phyloP scores from a whole-genome alignment of 495 filamentous ascomycete genomes.

The Tuber microsphaerosporum region DNA sequence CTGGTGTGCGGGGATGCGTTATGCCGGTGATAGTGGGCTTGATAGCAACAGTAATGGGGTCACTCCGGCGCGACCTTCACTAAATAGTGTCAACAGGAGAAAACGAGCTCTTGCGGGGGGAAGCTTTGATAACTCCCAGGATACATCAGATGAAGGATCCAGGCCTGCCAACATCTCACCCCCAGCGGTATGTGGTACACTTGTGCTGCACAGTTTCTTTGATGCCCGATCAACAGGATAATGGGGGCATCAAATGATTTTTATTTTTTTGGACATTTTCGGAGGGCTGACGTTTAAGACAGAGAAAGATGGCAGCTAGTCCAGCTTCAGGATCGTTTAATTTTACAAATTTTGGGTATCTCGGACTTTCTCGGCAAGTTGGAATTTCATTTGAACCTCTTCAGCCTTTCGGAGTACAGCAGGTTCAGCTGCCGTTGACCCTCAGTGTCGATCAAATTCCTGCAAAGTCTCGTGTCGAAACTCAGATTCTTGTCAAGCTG shows the following conservation, averaged over 20 bases:
- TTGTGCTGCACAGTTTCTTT: background rate
- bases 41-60: background rate
- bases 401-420: background rate
- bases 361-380: background rate
- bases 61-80: background rate
- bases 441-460: slow-evolving; percentile 35
- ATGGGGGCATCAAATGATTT: background rate
- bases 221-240: background rate
- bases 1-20: background rate
- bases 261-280: background rate
- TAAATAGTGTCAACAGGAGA: background rate
- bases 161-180: background rate
- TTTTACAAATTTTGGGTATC: background rate
- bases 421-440: slow-evolving; percentile 33
- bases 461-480: slow-evolving; percentile 83
- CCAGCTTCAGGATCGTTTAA: background rate
- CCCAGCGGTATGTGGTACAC: background rate
- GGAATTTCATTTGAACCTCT: background rate
- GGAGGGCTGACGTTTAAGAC: slow-evolving; percentile 1
- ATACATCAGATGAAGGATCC: background rate
- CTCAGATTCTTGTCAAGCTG: slow-evolving; percentile 77
- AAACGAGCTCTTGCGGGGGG: background rate
- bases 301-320: background rate
- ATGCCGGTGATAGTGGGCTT: background rate
- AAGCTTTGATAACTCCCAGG: background rate